Conservation (phyloP, 2,329 filamentous ascomycete species). For the Anthostomella pinea region DNA sequence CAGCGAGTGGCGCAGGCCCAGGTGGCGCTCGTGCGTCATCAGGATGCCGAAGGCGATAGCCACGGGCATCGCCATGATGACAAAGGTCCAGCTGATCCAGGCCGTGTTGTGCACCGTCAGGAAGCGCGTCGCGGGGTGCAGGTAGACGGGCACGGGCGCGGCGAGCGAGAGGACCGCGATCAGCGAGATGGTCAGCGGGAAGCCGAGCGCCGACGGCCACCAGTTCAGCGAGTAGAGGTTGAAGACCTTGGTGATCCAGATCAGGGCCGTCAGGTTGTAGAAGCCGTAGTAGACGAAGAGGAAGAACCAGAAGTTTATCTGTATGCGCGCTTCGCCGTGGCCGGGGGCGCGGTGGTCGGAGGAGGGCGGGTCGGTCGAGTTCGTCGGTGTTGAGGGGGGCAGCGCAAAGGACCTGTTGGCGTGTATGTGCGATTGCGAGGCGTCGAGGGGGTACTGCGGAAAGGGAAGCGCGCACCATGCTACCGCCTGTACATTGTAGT, state of each 20-base stretch:
- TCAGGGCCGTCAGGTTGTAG: constrained; percentile 64
- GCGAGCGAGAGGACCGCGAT: constrained; percentile 60
- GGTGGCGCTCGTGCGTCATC: constrained; percentile 61
- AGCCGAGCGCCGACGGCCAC: constrained; percentile 65
- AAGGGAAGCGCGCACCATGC: constrained; percentile 65
- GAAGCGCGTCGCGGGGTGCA: constrained; percentile 49
- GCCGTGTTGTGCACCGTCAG: constrained; percentile 62
- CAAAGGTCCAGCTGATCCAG: constrained; percentile 68
- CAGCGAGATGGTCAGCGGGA: constrained; percentile 60
- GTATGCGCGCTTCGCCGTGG: constrained; percentile 61
- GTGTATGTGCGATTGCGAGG: constrained; percentile 30
- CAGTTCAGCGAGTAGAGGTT: constrained; percentile 70
- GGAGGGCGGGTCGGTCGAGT: constrained; percentile 24
- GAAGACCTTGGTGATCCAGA: constrained; percentile 71
- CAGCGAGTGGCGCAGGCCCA: constrained; percentile 57
- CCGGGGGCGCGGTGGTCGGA: constrained; percentile 49
- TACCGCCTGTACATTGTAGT: constrained; percentile 45
- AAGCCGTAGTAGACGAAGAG: constrained; percentile 67
- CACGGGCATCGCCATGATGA: constrained; percentile 68
- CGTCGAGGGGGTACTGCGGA: constrained; percentile 57
- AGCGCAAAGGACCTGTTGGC: not conserved
- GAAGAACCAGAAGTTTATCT: constrained; percentile 71
- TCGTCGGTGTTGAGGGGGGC: constrained; percentile 6
- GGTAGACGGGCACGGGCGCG: constrained; percentile 59
- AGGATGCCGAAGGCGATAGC: constrained; percentile 63